phyloP scores from a whole-genome alignment of 306 rosid species.

The Trichosanthes truncata region DNA sequence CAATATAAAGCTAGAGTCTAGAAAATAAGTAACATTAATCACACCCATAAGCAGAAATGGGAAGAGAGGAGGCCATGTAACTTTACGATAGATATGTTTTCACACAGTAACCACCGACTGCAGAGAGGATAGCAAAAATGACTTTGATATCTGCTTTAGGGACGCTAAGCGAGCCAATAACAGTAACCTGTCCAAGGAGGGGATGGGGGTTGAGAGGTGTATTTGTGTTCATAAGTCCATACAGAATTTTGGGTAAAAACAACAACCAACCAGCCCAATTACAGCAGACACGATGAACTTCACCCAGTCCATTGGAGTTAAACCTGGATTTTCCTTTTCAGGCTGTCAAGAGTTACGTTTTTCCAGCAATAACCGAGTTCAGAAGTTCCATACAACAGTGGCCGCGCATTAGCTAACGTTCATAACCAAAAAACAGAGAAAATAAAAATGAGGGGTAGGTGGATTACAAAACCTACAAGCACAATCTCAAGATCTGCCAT shows the following conservation, averaged over 20 bases:
- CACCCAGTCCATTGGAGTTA: conserved; percentile 98
- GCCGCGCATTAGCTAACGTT: background rate
- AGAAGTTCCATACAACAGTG: background rate
- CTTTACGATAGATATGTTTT: conserved; percentile 84
- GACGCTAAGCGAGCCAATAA: conserved; percentile 63
- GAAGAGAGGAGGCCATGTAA: conserved; percentile 8
- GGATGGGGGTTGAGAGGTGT: background rate
- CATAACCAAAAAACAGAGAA: background rate
- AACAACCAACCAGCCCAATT: conserved; percentile 74
- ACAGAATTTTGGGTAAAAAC: background rate
- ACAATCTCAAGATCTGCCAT: conserved; percentile 96
- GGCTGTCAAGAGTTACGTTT: conserved; percentile 41
- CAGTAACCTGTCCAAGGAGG: conserved; percentile 57
- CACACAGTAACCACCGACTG: conserved; percentile 69
- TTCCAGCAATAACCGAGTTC: background rate
- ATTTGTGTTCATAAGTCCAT: background rate
- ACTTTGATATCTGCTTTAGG: conserved; percentile 76
- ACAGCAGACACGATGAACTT: conserved; percentile 70
- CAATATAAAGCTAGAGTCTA: background rate
- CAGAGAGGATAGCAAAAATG: conserved; percentile 67
- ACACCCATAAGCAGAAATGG: conserved; percentile 3
- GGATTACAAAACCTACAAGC: conserved; percentile 45
- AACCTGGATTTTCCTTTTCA: conserved; percentile 88
- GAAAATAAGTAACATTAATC: background rate
- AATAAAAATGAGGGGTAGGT: background rate